Base-by-base conservation (phyloP, 257 asterid genomes). In the Gentiana straminea region DNA sequence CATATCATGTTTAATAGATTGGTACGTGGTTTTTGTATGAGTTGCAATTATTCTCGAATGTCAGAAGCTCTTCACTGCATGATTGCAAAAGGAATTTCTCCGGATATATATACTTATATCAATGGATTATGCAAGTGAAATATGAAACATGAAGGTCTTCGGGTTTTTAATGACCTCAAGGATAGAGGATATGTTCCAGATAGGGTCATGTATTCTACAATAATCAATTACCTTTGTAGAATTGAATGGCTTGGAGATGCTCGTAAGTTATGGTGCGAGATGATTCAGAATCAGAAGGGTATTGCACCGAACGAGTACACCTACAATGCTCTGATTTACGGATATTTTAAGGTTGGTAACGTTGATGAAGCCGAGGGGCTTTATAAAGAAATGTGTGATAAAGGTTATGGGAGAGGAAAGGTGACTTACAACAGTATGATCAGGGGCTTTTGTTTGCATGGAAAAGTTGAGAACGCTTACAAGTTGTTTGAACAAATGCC, bases 161-260 rank as follows among this genome's bases (percentile, higher is more conserved):
- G 80, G 7, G 69, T 88, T 61, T 84, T 88, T 62, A 79, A 70
- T 35, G 81, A 82, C 67, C 67, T 84, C 59, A 88, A 79, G 74
- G 68, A 62, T 32, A 75, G 95, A 70, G 96, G 96, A 35, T 74
- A 88, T 79, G 64, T 58, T 72, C 90, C 82, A 1, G 83, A 84
- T 60, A 71, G 73, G 64, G 81, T 75, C 55, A 77, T 84, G 94
- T 84, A 82, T 55, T 73, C 96, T 35, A 77, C 83, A 45, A 74
- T 84, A 78, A 81, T 88, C 69, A 63, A 70, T 57, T 81, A 86
- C 61, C 84, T 81, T 37, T 79, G 86, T 53, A 61, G 61, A 61
- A 70, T 67, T 70, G 77, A 75, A 49, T 70, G 81, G 63, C 12
- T 79, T 50, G 81, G 68, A 69, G 80, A 72, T 63, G 96, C 88